Conservation (phyloP, 2,329 filamentous ascomycete genomes). For the Phyllosticta paracitricarpa region DNA sequence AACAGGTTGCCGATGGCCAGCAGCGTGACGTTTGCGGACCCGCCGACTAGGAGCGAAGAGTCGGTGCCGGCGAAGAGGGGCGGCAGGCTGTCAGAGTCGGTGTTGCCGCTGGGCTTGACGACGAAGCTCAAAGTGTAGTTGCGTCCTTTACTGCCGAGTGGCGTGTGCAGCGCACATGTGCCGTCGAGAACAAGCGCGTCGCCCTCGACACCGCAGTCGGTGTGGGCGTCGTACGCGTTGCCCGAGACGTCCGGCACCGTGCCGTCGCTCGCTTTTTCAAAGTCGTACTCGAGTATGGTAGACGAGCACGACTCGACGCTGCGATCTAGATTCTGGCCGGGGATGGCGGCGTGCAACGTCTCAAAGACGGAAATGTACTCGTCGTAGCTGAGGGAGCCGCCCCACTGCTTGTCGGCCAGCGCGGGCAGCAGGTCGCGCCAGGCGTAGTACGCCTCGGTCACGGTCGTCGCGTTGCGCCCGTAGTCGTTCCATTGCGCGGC, state of each 20-base stretch:
- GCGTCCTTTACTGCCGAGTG: constrained; percentile 44
- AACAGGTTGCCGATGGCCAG: constrained; percentile 30
- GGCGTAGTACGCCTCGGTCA: constrained; percentile 40
- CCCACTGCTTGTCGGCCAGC: constrained; percentile 36
- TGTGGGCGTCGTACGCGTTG: constrained; percentile 33
- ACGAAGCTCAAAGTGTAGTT: constrained; percentile 46
- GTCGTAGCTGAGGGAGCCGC: constrained; percentile 19
- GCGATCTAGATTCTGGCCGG: constrained; percentile 38
- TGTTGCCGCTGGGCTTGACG: constrained; percentile 22
- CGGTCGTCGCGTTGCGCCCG: constrained; percentile 38
- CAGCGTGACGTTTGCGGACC: constrained; percentile 27
- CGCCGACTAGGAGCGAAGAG: constrained; percentile 27
- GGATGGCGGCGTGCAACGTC: constrained; percentile 28
- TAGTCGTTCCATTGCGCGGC: constrained; percentile 36
- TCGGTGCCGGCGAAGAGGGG: constrained; percentile 34
- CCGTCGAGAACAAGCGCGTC: constrained; percentile 17
- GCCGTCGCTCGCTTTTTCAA: constrained; percentile 10
- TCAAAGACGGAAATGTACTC: constrained; percentile 3
- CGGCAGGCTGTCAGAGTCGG: constrained; percentile 15
- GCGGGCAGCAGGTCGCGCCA: constrained; percentile 37
- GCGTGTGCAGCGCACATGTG: constrained; percentile 37
- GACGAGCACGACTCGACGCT: neutral
- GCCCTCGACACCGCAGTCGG: neutral
- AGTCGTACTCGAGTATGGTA: constrained; percentile 28
- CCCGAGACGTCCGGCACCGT: constrained; percentile 28